A percentile compares a stretch with the other conserved stretches of the same genome.
Evolutionary conservation across 352 stramenopile species (phyloP).

Genomic region (Phytophthora pluvialis): DNA sequence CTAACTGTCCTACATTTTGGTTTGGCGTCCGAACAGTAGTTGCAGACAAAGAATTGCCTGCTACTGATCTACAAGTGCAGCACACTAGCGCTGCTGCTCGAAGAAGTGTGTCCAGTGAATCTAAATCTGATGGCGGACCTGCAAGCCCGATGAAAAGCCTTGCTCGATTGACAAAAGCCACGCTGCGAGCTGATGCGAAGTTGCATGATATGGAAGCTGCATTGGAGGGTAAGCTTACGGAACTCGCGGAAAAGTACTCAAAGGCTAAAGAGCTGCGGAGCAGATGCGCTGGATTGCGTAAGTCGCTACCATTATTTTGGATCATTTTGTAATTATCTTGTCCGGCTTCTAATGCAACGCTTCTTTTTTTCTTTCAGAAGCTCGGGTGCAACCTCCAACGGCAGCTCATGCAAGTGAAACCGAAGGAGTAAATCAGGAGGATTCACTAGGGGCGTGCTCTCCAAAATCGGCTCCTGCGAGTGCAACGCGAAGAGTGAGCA

Average conservation of each 20-base stretch:
- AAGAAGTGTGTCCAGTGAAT: neutral
- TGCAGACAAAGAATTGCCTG: slow-evolving; percentile 3
- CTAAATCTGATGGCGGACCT: slow-evolving; percentile 6
- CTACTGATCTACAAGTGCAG: slow-evolving; percentile 3
- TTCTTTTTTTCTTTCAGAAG: slow-evolving; percentile 2
- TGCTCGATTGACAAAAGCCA: slow-evolving; percentile 25
- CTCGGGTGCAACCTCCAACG: neutral
- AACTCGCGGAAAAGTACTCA: slow-evolving; percentile 28
- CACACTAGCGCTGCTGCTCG: neutral
- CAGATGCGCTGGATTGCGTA: slow-evolving; percentile 24
- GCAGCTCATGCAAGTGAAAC: neutral
- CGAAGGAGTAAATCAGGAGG: neutral
- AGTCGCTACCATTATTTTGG: slow-evolving; percentile 1
- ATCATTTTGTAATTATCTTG: neutral
- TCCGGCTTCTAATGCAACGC: too few species aligned
- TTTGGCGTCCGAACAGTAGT: neutral
- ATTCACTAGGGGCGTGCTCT: neutral
- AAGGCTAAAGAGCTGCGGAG: slow-evolving; percentile 25
- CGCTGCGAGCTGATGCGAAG: slow-evolving; percentile 20
- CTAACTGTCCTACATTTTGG: neutral
- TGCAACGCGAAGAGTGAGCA: neutral
- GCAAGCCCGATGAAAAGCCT: slow-evolving; percentile 16
- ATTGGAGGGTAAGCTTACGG: slow-evolving; percentile 24
- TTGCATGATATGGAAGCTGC: slow-evolving; percentile 21
- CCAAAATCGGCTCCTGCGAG: neutral